phyloP scores from a whole-genome alignment of 2,329 filamentous ascomycete genomes.

The Pezicula neosporulosa region DNA sequence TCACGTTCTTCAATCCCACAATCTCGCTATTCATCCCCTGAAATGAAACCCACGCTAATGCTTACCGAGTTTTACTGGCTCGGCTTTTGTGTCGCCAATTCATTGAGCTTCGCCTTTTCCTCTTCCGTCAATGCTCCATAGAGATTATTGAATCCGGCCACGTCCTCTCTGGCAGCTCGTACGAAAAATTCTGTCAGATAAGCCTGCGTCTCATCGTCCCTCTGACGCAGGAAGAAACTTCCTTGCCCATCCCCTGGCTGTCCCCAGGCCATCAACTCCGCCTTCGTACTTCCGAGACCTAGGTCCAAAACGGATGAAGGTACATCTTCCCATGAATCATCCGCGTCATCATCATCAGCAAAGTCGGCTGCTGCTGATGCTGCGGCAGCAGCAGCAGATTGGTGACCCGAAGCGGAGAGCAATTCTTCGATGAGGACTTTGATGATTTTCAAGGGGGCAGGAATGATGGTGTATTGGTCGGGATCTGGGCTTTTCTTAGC shows the following conservation, averaged over 20 bases:
- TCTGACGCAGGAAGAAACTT: constrained; percentile 50
- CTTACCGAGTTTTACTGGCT: constrained; percentile 1
- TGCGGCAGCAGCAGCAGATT: constrained; percentile 51
- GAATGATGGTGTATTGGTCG: constrained; percentile 83
- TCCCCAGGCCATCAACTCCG: constrained; percentile 77
- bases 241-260: constrained; percentile 44
- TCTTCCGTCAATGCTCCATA: constrained; percentile 32
- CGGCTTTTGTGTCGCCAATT: constrained; percentile 21
- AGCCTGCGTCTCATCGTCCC: constrained; percentile 86
- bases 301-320: constrained; percentile 68
- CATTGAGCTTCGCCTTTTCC: constrained; percentile 44
- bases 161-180: constrained; percentile 27
- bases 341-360: constrained; percentile 65
- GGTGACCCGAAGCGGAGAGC: constrained; percentile 70
- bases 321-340: constrained; percentile 89
- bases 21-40: too few species aligned
- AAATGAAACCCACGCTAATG: too few species aligned
- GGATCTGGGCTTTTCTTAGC: constrained; percentile 54
- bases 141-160: constrained; percentile 33
- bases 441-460: constrained; percentile 89
- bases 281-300: constrained; percentile 62
- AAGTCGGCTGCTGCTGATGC: constrained; percentile 56
- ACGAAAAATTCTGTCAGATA: constrained; percentile 83
- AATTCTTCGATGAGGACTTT: constrained; percentile 95
- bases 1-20: too few species aligned